phyloP scores from a whole-genome alignment of 495 filamentous ascomycete genomes.

The Penicillium ochrochloron region DNA sequence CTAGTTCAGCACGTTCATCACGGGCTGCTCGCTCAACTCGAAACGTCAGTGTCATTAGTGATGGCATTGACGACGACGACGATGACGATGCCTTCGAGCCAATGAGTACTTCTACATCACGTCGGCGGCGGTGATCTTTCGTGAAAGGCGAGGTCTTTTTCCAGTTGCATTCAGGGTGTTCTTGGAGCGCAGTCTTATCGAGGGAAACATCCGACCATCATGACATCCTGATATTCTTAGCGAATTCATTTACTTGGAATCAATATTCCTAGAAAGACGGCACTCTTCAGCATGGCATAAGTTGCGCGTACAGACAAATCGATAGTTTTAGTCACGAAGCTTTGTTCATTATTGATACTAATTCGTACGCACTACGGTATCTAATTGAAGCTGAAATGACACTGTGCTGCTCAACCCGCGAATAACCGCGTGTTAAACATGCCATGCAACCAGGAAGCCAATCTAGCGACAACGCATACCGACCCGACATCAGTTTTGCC shows the following conservation, averaged over 20 bases:
- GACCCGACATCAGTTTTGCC: neutral
- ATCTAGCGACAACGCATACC: neutral
- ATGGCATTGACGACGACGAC: constrained; percentile 74
- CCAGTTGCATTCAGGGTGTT: neutral
- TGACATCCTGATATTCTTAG: neutral
- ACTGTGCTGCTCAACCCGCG: neutral
- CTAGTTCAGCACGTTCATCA: constrained; percentile 47
- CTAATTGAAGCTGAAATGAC: neutral
- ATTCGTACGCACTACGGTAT: neutral
- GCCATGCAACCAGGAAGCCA: neutral
- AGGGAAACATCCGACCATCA: neutral
- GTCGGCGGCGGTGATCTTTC: constrained; percentile 22
- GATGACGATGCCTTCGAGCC: constrained; percentile 87
- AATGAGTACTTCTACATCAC: constrained; percentile 34
- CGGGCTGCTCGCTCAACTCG: constrained; percentile 48
- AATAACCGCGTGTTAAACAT: neutral
- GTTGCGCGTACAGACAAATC: neutral
- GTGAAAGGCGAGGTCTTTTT: neutral
- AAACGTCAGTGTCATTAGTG: constrained; percentile 44
- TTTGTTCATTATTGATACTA: neutral
- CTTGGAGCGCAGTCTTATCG: neutral
- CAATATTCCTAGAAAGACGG: neutral
- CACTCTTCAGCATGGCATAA: neutral
- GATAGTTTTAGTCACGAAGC: neutral
- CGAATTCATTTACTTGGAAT: neutral